Base-by-base conservation (phyloP, 139 green algal genomes). In the Chlamydomonas incerta region DNA sequence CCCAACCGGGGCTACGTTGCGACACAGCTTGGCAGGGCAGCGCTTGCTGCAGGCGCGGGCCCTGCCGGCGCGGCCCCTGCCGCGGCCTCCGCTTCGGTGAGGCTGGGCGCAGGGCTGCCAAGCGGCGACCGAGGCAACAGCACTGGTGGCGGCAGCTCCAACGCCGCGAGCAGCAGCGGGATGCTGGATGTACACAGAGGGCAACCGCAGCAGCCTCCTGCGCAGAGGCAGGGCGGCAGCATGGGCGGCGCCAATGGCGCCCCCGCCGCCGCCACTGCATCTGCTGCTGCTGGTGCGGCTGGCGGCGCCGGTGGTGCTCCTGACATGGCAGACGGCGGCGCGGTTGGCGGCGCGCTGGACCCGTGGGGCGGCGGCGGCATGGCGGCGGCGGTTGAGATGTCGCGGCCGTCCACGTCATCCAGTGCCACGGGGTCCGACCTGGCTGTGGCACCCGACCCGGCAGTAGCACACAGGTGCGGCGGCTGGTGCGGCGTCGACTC, bases 341-440 rank as follows among this genome's bases (percentile, higher is more conserved):
- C 15, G 10, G 67, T 9, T 24, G 67, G 21, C 21, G 47, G 15
- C 14, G 34, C 62, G 4, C 35, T 73, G 37, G 76, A 83, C 35
- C 62, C 62, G 29, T 83, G 76, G 76, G n/a, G 28, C 28, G 62
- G 11, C 2, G 76, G 63, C 3, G 79, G 66, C 47, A 85, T 85
- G 79, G 46, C 50, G 31, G 79, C 46, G 46, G 79, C 79, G 47
- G 5, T 85, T 47, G 79, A 85, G 46, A 85, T 85, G 79, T 85
- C 79, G 0, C 79, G 80, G 1, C 80, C 80, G 3, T 86, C 80
- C 3, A 86, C 80, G 24, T 86, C 80, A 9, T 71, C 68, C 10
- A 63, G 41, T 0, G 80, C 68, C 0, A 29, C 80, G 0, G 41
- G 41, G 41, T 80, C 68, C 4, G 80, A 86, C 33, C 31, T 60